These are phyloP conservation scores for Babesia divergens DNA, from an alignment of 169 alveolate species.

Conservation along the genomic window DNA sequence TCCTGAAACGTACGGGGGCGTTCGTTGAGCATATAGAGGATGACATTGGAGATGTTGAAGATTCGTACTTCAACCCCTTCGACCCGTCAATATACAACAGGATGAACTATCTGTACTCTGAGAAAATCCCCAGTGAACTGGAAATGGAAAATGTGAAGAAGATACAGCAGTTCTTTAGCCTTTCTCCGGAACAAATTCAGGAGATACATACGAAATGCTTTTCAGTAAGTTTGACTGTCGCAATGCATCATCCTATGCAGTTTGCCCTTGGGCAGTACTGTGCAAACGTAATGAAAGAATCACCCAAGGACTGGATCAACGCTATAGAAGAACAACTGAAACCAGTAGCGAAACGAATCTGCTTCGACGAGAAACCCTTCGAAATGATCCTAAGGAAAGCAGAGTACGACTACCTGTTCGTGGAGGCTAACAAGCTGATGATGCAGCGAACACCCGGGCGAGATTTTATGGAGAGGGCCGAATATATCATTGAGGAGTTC, in stretches of 20 bases:
- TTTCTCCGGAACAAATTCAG: conserved; percentile 9
- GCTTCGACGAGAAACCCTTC: conserved; percentile 1
- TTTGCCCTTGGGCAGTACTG: conserved; percentile 13
- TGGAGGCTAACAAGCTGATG: conserved; percentile 22
- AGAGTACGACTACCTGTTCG: conserved; percentile 28
- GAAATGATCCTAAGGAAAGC: conserved; percentile 25
- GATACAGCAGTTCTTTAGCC: conserved; percentile 35
- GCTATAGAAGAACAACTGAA: not conserved
- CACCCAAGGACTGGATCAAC: conserved; percentile 15
- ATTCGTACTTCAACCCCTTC: conserved; percentile 41
- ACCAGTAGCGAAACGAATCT: conserved; percentile 13
- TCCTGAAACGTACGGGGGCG: conserved; percentile 43
- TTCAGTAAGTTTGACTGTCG: not conserved
- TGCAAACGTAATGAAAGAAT: not conserved
- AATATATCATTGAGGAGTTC: conserved; percentile 14
- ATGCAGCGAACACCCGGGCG: conserved; percentile 24
- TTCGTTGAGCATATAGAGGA: conserved; percentile 39
- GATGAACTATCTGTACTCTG: conserved; percentile 31
- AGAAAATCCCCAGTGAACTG: conserved; percentile 16
- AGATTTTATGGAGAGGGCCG: conserved; percentile 11
- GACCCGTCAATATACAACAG: conserved; percentile 37
- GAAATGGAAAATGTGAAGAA: conserved; percentile 26
- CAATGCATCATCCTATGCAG: not conserved
- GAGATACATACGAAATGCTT: conserved; percentile 50
- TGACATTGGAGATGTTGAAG: conserved; percentile 43